Percentiles rank a stretch among this genome's conserved stretches.
These are phyloP conservation scores for Fraxinus pennsylvanica DNA, from an alignment of 257 asterid genomes.

Conservation along the genomic window DNA sequence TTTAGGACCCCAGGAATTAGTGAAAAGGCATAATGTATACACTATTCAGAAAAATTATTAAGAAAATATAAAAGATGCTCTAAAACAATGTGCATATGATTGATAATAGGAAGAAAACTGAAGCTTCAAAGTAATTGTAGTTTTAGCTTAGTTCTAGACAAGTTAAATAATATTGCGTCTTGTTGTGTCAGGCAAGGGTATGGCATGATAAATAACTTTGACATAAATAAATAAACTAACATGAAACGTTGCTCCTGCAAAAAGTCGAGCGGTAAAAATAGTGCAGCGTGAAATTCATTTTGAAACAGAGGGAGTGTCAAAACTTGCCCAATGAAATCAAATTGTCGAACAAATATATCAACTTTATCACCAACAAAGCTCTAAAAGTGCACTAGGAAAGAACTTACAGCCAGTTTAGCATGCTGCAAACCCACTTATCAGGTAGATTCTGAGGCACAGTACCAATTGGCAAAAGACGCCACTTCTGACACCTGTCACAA, in stretches of 20 bases:
- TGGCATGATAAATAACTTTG: neutral
- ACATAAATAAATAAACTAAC: slow-evolving; percentile 1
- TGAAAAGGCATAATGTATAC: neutral
- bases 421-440: slow-evolving; percentile 78
- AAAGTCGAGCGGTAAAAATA: neutral
- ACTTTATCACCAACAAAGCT: too few relatives aligned
- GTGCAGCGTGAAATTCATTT: neutral
- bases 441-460: slow-evolving; percentile 56
- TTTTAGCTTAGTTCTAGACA: neutral
- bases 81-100: neutral
- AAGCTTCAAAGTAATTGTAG: neutral
- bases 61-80: neutral
- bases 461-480: slow-evolving; percentile 83
- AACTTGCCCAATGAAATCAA: slow-evolving; percentile 15
- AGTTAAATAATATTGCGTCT: neutral
- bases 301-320: slow-evolving; percentile 5
- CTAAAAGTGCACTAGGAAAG: slow-evolving; percentile 25
- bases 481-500: slow-evolving; percentile 67
- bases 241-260: neutral
- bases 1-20: neutral
- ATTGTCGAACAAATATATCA: too few relatives aligned
- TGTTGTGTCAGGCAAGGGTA: neutral
- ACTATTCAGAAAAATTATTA: neutral
- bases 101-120: neutral
- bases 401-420: slow-evolving; percentile 96